These are phyloP conservation scores for Solanum ossicruentum DNA, from an alignment of 257 asterid genomes.

Conservation along the genomic window DNA sequence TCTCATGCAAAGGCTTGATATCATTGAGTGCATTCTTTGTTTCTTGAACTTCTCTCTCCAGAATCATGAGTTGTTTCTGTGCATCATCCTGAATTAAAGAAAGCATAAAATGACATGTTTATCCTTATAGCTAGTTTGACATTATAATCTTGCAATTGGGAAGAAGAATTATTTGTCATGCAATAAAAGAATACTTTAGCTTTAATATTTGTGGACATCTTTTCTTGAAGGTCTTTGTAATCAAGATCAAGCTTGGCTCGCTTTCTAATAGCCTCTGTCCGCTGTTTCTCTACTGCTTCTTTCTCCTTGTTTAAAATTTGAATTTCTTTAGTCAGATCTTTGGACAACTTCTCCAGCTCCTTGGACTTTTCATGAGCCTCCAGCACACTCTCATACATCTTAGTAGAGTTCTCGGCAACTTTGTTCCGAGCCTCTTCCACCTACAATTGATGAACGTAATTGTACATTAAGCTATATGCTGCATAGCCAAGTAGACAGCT, in stretches of 20 bases:
- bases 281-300: conserved; percentile 79
- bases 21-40: conserved; percentile 51
- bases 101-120: conserved; percentile 10
- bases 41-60: conserved; percentile 66
- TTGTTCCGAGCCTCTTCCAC: conserved; percentile 66
- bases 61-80: conserved; percentile 51
- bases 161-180: not conserved
- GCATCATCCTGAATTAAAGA: conserved; percentile 72
- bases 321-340: conserved; percentile 69
- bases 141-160: not conserved
- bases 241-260: conserved; percentile 93
- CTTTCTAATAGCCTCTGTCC: conserved; percentile 68
- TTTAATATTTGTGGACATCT: conserved; percentile 50
- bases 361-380: conserved; percentile 78
- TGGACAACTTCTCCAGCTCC: conserved; percentile 64
- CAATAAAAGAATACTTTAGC: conserved; percentile 48
- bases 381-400: conserved; percentile 54
- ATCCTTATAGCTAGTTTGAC: not conserved
- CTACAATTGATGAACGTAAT: conserved; percentile 29
- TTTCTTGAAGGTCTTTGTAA: conserved; percentile 76
- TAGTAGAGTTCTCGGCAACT: conserved; percentile 56
- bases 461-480: not conserved
- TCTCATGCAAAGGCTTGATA: conserved; percentile 51
- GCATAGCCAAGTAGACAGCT: not conserved
- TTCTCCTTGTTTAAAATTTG: conserved; percentile 77